phyloP scores from a whole-genome alignment of 805 yeast species.

The Metschnikowia cerradonensis region DNA sequence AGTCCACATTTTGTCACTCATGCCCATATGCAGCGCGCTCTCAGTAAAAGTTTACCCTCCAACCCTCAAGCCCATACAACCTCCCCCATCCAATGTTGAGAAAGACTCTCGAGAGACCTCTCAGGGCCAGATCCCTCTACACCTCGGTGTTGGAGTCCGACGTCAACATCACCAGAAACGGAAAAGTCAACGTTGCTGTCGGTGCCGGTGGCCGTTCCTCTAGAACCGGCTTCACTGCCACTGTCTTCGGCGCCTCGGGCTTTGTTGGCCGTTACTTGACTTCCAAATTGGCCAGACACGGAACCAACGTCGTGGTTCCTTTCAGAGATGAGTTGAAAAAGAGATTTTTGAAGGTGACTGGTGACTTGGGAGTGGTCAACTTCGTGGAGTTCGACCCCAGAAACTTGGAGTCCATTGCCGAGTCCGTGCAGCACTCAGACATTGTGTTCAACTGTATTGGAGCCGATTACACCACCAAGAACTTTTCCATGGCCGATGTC shows the following conservation, averaged over 20 bases:
- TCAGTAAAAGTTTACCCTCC: slow-evolving; percentile 2
- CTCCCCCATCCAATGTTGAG: slow-evolving; percentile 23
- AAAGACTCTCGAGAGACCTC: slow-evolving; percentile 16
- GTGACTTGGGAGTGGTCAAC: slow-evolving; percentile 85
- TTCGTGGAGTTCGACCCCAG: slow-evolving; percentile 79
- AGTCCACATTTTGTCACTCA: slow-evolving; percentile 16
- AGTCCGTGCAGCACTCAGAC: slow-evolving; percentile 74
- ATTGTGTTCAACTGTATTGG: slow-evolving; percentile 80
- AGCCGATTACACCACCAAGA: slow-evolving; percentile 69
- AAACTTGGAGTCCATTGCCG: slow-evolving; percentile 70
- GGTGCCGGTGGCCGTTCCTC: slow-evolving; percentile 84
- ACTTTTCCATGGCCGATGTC: slow-evolving; percentile 78
- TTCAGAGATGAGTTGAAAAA: slow-evolving; percentile 74
- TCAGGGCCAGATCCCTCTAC: slow-evolving; percentile 30
- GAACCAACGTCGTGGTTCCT: slow-evolving; percentile 75
- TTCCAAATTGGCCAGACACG: slow-evolving; percentile 75
- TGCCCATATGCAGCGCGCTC: slow-evolving; percentile 9
- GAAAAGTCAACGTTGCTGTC: slow-evolving; percentile 65
- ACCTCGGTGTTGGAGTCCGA: slow-evolving; percentile 50
- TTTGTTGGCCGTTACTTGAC: slow-evolving; percentile 71
- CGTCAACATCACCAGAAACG: slow-evolving; percentile 66
- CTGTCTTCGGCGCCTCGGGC: slow-evolving; percentile 82
- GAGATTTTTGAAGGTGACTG: slow-evolving; percentile 75
- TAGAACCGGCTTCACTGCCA: slow-evolving; percentile 82
- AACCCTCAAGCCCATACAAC: not conserved